phyloP scores from a whole-genome alignment of 1,284 basidiomycete species.

The Serendipita sp. region DNA sequence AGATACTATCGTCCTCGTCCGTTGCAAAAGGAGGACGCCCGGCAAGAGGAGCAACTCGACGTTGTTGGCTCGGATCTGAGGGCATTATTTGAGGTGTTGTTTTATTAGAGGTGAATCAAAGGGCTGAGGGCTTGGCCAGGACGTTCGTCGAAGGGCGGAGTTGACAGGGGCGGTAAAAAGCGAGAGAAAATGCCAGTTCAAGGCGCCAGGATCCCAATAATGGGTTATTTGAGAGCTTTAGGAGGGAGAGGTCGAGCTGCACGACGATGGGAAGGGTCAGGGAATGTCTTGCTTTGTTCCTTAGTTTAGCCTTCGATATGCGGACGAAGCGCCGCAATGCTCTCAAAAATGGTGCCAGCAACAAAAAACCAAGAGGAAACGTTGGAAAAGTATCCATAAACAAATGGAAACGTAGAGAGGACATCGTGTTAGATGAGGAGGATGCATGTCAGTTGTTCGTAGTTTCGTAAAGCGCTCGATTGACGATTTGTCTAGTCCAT shows the following conservation, averaged over 20 bases:
- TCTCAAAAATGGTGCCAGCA: neutral
- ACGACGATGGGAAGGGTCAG: neutral
- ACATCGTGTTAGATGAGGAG: conserved; percentile 61
- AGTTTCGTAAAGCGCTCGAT: neutral
- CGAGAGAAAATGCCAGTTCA: conserved; percentile 7
- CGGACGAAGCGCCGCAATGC: conserved; percentile 1
- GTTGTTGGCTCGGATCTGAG: neutral
- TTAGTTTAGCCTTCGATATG: neutral
- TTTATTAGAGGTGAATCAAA: neutral
- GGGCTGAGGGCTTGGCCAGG: neutral
- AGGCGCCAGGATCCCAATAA: neutral
- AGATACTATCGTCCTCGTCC: conserved; percentile 47
- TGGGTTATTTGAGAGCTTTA: neutral
- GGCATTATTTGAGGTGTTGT: neutral
- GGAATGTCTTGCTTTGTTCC: no score
- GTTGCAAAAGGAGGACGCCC: conserved; percentile 54
- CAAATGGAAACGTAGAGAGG: conserved; percentile 48
- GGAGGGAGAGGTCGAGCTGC: neutral
- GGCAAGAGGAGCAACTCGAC: conserved; percentile 30
- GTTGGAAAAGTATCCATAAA: conserved; percentile 22
- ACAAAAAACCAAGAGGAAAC: neutral
- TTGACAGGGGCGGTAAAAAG: neutral
- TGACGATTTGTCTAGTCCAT: conserved; percentile 35
- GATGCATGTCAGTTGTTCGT: conserved; percentile 45
- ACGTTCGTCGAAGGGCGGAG: neutral